Base-by-base conservation (phyloP, 495 filamentous ascomycete species). In the Penicillium paxilli region DNA sequence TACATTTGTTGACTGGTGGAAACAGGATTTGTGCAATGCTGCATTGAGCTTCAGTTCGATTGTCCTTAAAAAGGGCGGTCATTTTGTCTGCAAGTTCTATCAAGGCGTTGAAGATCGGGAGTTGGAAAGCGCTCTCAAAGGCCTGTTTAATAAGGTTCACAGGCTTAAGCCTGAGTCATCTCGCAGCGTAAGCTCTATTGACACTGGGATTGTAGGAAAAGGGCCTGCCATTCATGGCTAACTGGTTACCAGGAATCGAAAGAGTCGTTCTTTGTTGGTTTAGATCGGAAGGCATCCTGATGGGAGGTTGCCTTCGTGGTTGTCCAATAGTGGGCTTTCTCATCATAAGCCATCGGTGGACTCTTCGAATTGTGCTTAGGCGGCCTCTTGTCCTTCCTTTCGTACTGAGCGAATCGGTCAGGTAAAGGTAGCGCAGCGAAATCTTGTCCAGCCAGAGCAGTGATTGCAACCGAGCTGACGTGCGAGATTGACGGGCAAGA, bases 61-160 rank as follows among this genome's bases (percentile, higher is more conserved):
- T 60, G 91, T 90, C 9, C 79, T 98, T n/a, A 86, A 83, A 58
- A 69, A 79, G 19, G 87, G 87, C 37, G 94, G 94, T 0, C 86
- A 93, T 66, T 96, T 98, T 60, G 81, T 98, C 26, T 98, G 94
- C 79, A 98, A 98, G 72, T 98, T 96, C 70, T 98, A 98, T 69
- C 89, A 93, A 65, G 94, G 94, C 4, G 66, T 77, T 4, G 91
- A 96, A 60, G 92, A 97, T 64, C 90, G 87, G 70, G 75, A 73
- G 4, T 66, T 98, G 20, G 90, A 96, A 71, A 71, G 65, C 51
- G 77, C 81, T 55, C 74, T 98, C 33, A 90, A 79, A 59, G 79
- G 80, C 33, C 69, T 94, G 57, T 98, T 98, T 63, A 68, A 73
- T 14, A 87, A 82, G 54, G 93, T 98, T 16, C 79, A 88, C 59